A percentile compares a stretch with the other conserved stretches of the same genome.
Conservation (phyloP, 2,329 filamentous ascomycete species). For the Cladosporium phlei region DNA sequence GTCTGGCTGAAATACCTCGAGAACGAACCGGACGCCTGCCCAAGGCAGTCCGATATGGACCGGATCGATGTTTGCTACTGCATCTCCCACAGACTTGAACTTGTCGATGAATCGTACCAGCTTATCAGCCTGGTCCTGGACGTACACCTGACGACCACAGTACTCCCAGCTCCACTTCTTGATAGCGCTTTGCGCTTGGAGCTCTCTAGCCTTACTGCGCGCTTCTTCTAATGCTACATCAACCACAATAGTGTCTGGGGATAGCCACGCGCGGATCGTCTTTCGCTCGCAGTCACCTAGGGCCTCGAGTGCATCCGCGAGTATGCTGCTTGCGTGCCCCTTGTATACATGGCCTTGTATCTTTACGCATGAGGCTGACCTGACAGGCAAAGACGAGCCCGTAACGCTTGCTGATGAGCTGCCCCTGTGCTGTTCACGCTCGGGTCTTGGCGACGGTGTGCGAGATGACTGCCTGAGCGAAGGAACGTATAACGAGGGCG, state of each 20-base stretch:
- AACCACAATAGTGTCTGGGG: neutral
- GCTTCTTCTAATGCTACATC: neutral
- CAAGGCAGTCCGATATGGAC: constrained; percentile 7
- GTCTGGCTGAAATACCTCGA: constrained; percentile 28
- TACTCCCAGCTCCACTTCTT: constrained; percentile 12
- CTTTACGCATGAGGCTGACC: too few species aligned
- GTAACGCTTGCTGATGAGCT: too few species aligned
- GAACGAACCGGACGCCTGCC: constrained; percentile 24
- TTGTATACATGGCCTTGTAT: too few species aligned
- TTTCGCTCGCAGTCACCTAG: neutral
- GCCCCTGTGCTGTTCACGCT: too few species aligned
- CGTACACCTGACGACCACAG: neutral
- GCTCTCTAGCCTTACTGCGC: neutral
- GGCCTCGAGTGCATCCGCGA: constrained; percentile 10
- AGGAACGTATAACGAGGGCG: too few species aligned
- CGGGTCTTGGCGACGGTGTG: too few species aligned
- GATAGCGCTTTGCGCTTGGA: neutral
- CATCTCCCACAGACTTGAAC: constrained; percentile 8
- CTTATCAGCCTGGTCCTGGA: neutral
- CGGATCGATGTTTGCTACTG: constrained; percentile 3
- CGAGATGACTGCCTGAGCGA: too few species aligned
- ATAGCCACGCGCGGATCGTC: constrained; percentile 1
- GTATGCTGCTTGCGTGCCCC: neutral
- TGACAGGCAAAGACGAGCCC: too few species aligned
- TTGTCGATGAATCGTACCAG: neutral